Percentiles rank a stretch among this genome's conserved stretches.
phyloP scores from a whole-genome alignment of 805 yeast species.

The Cyberlindnera japonica region DNA sequence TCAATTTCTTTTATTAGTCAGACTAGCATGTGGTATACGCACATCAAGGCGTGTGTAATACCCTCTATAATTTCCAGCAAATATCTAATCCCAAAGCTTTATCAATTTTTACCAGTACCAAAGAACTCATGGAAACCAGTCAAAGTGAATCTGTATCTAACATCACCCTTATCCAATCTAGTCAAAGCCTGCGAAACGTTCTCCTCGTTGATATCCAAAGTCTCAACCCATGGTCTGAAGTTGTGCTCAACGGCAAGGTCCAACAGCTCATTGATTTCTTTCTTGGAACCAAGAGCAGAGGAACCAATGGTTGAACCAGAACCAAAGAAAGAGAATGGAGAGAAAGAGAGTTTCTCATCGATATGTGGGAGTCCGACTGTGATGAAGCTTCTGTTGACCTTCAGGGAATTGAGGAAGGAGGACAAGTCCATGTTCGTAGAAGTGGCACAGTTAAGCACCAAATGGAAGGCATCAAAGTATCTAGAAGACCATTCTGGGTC shows the following conservation, averaged over 20 bases:
- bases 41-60: too few species aligned
- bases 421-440: conserved; percentile 46
- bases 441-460: conserved; percentile 47
- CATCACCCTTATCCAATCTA: conserved; percentile 51
- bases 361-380: conserved; percentile 67
- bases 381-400: conserved; percentile 54
- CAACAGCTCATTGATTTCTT: conserved; percentile 64
- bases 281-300: conserved; percentile 57
- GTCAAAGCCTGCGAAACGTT: conserved; percentile 53
- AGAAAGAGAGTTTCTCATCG: conserved; percentile 34
- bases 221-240: conserved; percentile 62
- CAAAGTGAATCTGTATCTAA: conserved; percentile 61
- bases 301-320: conserved; percentile 52
- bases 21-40: too few species aligned
- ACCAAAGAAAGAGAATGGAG: conserved; percentile 49
- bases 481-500: conserved; percentile 38
- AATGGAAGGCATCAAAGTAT: conserved; percentile 37
- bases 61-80: background rate
- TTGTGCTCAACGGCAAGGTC: conserved; percentile 56
- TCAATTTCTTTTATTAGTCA: too few species aligned
- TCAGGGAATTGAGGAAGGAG: conserved; percentile 46
- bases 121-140: conserved; percentile 45
- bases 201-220: conserved; percentile 48
- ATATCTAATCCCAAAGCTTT: background rate
- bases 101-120: conserved; percentile 28